Evolutionary conservation across 108 stramenopile species (phyloP), one percentile per base, ranked within the genome.

Genomic region (Stephanodiscus minutulus): DNA sequence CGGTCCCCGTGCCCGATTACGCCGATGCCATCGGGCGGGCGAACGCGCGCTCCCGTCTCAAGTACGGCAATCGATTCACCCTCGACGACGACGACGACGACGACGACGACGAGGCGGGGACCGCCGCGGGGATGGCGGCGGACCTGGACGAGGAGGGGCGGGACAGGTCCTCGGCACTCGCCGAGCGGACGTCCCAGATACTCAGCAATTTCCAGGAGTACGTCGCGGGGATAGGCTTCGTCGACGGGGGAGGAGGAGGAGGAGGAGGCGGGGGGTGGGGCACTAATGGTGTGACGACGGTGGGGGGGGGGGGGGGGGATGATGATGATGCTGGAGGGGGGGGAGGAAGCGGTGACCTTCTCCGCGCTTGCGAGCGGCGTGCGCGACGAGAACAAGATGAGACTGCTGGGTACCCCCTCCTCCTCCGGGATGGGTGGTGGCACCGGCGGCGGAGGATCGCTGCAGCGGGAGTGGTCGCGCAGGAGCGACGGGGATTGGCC

Each of bases 41-140:
- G 7, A 59, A 59, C 8, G 5, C 5, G 5, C 57, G 57, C 57
- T 59, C 12, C 8, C 20, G 25, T 5, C 4, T 3, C 15, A 59
- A 59, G 21, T 59, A 59, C 57, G 57, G 57, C 21, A 9, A 59
- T 59, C 57, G 57, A 35, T 59, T 59, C 57, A 59, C 33, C 57
- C 15, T 29, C 4, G 8, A 24, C 21, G 57, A 59, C 21, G 25
- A 59, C 21, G 57, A 59, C 6, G 57, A 59, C 57, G n/a, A 4
- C 22, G 57, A 15, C 12, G 21, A 21, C 5, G 21, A 3, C 20
- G 57, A 59, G 8, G 5, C 17, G 57, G n/a, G n/a, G n/a, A n/a
- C n/a, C n/a, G n/a, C n/a, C n/a, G n/a, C n/a, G n/a, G n/a, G n/a
- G n/a, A n/a, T n/a, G n/a, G n/a, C n/a, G n/a, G n/a, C n/a, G n/a